Base-by-base conservation (phyloP, 805 yeast species). In the Candida chauliodis region DNA sequence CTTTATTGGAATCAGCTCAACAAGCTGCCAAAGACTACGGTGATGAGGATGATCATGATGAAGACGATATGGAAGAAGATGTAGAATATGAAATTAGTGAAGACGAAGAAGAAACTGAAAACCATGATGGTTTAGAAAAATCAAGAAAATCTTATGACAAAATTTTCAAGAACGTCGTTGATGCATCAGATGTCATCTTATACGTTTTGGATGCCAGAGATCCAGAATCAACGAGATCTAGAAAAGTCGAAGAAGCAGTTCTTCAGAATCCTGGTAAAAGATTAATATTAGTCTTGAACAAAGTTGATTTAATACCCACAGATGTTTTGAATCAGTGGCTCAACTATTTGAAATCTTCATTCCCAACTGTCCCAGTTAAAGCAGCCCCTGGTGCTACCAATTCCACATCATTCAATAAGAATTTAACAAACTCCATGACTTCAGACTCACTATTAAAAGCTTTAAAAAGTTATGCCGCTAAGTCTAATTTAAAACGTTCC, bases 201-300 rank as follows among this genome's bases (percentile, higher is more conserved):
- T 91, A 93, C 55, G 96, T 91, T n/a, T 68, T 91, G 55, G 99
- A 91, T 64, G 96, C 99, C 1, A 81, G 99, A 62, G 96, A 93
- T 62, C 99, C 99, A 39, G 95, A 87, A 61, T 81, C 88, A 14
- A 91, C 98, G 2, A 79, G 99, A 56, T 89, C 97, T 7, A 79
- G 81, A 58, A 87, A 79, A 56, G 90, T 93, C 29, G 99, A 93
- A 69, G 84, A 87, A 58, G 86, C 95, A 2, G 88, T 93, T 32
- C 65, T 90, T 43, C 83, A 81, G 54, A 76, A 79, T 50, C 84
- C 85, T 43, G 79, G 80, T 37, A 93, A 93, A 62, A 77, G 97
- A 55, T 73, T 93, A 46, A 85, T 93, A 40, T 76, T 89, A 50
- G 76, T 91, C 31, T 67, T 93, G 50, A 93, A 93, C 71, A 93